Percentiles rank a stretch among this genome's conserved stretches.
Evolutionary conservation across 331 rosid species (phyloP).

Genomic region (Rosa hybrid): DNA sequence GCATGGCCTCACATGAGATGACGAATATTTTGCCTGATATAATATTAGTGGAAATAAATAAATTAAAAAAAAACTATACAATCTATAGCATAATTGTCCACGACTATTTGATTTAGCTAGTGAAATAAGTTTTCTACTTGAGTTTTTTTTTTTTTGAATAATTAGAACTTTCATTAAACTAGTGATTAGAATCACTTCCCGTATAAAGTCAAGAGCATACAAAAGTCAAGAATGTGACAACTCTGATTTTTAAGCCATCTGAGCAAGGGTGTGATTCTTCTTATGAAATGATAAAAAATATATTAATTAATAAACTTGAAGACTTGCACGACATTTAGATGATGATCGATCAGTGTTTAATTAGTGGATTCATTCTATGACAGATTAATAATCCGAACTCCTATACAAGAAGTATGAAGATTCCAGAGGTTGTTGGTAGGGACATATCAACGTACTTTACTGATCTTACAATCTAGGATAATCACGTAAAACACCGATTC

Average conservation of each 20-base stretch:
- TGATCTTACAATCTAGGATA: not conserved
- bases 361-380: not conserved
- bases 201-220: too few relatives aligned
- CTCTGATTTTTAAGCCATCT: too few relatives aligned
- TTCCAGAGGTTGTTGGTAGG: not conserved
- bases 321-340: not conserved
- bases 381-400: not conserved
- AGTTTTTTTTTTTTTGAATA: too few relatives aligned
- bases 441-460: not conserved
- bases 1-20: constrained; percentile 7
- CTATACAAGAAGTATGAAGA: not conserved
- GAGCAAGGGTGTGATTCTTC: not conserved
- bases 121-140: not conserved
- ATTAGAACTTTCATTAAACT: too few relatives aligned
- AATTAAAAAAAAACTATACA: not conserved
- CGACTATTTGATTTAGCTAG: not conserved
- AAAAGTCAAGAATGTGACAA: too few relatives aligned
- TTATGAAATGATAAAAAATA: not conserved
- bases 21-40: not conserved
- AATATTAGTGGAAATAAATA: not conserved
- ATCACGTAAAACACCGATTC: not conserved
- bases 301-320: not conserved
- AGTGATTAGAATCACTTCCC: too few relatives aligned
- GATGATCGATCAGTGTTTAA: not conserved
- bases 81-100: not conserved